A percentile compares a stretch with the other conserved stretches of the same genome.
These are phyloP conservation scores for Cercis canadensis DNA, from an alignment of 306 rosid species.

Conservation along the genomic window DNA sequence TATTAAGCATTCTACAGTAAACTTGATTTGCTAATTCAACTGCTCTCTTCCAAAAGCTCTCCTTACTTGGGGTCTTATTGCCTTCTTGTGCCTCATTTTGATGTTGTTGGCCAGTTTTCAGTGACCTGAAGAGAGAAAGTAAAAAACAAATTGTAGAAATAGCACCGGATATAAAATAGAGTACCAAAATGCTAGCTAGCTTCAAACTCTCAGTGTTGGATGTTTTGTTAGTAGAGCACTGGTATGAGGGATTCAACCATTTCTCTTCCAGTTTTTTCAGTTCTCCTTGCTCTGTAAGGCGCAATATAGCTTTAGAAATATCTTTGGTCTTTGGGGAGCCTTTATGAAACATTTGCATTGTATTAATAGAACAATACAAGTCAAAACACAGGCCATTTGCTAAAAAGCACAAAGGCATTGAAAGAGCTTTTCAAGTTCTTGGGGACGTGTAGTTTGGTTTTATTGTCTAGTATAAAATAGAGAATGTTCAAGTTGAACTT, in stretches of 20 bases:
- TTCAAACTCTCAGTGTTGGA: conserved; percentile 44
- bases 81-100: conserved; percentile 31
- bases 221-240: conserved; percentile 33
- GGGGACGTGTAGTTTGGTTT: no score
- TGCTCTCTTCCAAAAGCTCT: conserved; percentile 30
- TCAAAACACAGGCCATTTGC: background rate
- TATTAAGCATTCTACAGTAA: conserved; percentile 20
- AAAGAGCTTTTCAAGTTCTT: background rate
- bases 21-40: conserved; percentile 27
- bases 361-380: conserved; percentile 2
- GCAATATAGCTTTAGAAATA: conserved; percentile 58
- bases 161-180: conserved; percentile 56
- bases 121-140: conserved; percentile 33
- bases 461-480: no score
- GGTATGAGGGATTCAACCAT: conserved; percentile 43
- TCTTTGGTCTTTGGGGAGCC: conserved; percentile 77
- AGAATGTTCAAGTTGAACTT: background rate
- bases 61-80: conserved; percentile 2
- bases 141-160: conserved; percentile 60
- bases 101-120: conserved; percentile 5
- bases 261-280: conserved; percentile 42
- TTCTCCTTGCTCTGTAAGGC: conserved; percentile 52
- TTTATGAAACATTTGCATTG: conserved; percentile 64
- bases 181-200: conserved; percentile 59
- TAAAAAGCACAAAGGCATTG: background rate